Evolutionary conservation across 179 eudicot species (phyloP).

Genomic region (Beta macrorhiza): DNA sequence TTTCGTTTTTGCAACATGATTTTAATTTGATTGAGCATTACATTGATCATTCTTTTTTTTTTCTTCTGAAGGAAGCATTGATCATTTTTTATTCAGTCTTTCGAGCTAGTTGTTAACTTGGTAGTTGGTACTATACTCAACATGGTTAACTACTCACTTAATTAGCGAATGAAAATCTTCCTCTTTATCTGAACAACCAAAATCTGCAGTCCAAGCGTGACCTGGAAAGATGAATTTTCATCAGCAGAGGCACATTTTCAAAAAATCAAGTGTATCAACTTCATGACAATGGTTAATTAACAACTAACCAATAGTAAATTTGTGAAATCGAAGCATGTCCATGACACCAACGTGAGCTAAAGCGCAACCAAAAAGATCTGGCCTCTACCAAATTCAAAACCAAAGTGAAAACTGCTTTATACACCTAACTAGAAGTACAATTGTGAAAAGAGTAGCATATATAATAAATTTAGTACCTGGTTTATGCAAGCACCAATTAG

Average conservation of each 20-base stretch:
- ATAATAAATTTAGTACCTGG: conserved; percentile 54
- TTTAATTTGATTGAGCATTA: background rate
- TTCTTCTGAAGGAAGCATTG: too few relatives aligned
- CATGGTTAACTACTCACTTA: conserved; percentile 47
- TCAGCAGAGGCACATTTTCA: background rate
- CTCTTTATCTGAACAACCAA: conserved; percentile 87
- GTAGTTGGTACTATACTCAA: background rate
- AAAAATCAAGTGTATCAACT: background rate
- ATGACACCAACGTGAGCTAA: conserved; percentile 93
- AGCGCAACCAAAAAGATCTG: conserved; percentile 94
- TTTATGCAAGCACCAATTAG: conserved; percentile 89
- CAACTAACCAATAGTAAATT: conserved; percentile 82
- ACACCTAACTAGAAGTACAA: background rate
- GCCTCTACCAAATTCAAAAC: conserved; percentile 54
- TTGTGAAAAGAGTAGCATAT: background rate
- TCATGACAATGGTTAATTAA: background rate
- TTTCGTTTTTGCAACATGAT: background rate
- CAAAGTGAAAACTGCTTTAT: background rate
- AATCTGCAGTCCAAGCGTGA: conserved; percentile 89
- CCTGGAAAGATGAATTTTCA: conserved; percentile 43
- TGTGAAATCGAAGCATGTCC: conserved; percentile 97
- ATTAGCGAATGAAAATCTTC: conserved; percentile 81
- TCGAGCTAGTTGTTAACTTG: background rate
- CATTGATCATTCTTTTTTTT: background rate
- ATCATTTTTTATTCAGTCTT: background rate